Base-by-base conservation (phyloP, 108 stramenopile species). In the Chaetoceros muelleri region DNA sequence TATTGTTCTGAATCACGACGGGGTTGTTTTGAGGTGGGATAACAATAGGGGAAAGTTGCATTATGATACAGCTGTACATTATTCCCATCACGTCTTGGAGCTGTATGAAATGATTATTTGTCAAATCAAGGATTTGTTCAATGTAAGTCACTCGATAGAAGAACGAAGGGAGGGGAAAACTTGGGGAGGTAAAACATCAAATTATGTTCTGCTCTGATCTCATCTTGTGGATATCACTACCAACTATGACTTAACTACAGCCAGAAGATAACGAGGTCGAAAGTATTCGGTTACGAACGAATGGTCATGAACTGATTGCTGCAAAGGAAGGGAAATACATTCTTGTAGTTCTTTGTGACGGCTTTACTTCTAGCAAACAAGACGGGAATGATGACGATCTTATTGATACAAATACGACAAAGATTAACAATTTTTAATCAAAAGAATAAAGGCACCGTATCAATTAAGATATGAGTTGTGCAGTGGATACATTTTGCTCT, bases 21-120 rank as follows among this genome's bases (percentile, higher is more conserved):
- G 85, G n/a, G 84, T 87, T 24, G 86, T 87, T 2, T 82, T 87
- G 56, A 83, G 84, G 47, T 86, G 79, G 74, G 81, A 86, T 44
- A 78, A 82, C 47, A 57, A 48, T 23, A 69, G 30, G 18, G 30
- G 59, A 10, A 59, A 46, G 25, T 78, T 85, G 79, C 45, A 73
- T 13, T 85, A 87, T 54, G 56, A 75, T 53, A 60, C 50, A 24
- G 86, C 86, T 0, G 79, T 87, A 13, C 86, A 87, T 24, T 76
- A 83, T 51, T 78, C 86, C 8, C 69, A 82, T 51, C 71, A 83
- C 68, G 77, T 87, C 1, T 74, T 77, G 5, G 73, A 82, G 29
- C 59, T 87, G 30, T 78, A 71, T 58, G 73, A 66, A 54, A 84
- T 83, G 47, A 60, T 71, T n/a, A 75, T 65, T 25, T 65, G 72